Percentiles rank a stretch among this genome's conserved stretches.
These are phyloP conservation scores for Colletotrichum trifolii DNA, from an alignment of 2,329 filamentous ascomycete genomes.

Conservation along the genomic window DNA sequence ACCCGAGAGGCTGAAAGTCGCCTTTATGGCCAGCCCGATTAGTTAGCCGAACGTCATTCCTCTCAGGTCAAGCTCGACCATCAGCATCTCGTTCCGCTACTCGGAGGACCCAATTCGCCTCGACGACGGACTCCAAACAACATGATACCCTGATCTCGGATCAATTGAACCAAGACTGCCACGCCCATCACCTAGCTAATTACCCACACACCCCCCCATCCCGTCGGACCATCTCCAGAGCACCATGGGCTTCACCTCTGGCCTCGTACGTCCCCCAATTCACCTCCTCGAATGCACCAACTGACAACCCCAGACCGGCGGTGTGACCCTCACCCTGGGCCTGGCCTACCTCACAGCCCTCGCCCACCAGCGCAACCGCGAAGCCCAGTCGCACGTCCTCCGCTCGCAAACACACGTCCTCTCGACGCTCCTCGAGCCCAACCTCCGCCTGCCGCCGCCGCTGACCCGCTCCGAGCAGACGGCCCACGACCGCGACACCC, in stretches of 20 bases:
- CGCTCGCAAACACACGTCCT: slow-evolving; percentile 68
- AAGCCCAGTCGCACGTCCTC: slow-evolving; percentile 66
- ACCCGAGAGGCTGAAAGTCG: slow-evolving; percentile 35
- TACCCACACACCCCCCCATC: too few relatives aligned
- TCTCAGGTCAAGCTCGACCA: slow-evolving; percentile 3
- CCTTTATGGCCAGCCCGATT: slow-evolving; percentile 19
- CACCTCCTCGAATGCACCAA: not conserved
- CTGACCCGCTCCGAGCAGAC: slow-evolving; percentile 63
- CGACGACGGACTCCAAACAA: slow-evolving; percentile 16
- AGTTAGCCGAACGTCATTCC: slow-evolving; percentile 32
- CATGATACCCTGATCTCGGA: slow-evolving; percentile 31
- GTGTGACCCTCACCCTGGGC: slow-evolving; percentile 79
- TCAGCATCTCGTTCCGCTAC: slow-evolving; percentile 15
- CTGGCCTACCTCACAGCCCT: slow-evolving; percentile 78
- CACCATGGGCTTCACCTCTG: slow-evolving; percentile 78
- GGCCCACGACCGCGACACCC: slow-evolving; percentile 62
- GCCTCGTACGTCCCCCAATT: slow-evolving; percentile 69
- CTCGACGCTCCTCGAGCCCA: slow-evolving; percentile 61
- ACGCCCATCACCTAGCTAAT: not conserved
- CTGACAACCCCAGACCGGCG: slow-evolving; percentile 68
- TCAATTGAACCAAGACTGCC: not conserved
- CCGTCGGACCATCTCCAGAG: not conserved
- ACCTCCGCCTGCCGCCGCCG: slow-evolving; percentile 57
- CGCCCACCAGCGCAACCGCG: slow-evolving; percentile 75
- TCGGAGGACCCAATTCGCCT: slow-evolving; percentile 24